These are phyloP conservation scores for Astrephomene gubernaculifera DNA, from an alignment of 139 green algal species.

Conservation along the genomic window DNA sequence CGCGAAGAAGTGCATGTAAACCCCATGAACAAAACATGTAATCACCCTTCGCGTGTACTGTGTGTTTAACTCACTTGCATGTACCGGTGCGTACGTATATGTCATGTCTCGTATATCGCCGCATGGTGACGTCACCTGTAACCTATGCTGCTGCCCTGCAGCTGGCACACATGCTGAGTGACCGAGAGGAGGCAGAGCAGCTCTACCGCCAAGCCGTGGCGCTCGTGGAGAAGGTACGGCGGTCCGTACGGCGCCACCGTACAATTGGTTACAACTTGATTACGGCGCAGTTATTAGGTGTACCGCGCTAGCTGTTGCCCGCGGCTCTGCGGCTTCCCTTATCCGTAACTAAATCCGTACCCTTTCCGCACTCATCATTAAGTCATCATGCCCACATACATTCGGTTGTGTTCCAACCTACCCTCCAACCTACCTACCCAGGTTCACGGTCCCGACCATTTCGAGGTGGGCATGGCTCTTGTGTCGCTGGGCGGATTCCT, in stretches of 20 bases:
- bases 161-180: constrained; percentile 15
- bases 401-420: too few relatives aligned
- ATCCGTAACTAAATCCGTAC: too few relatives aligned
- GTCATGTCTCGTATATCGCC: not conserved
- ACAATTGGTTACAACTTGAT: too few relatives aligned
- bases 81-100: not conserved
- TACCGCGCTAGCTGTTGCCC: too few relatives aligned
- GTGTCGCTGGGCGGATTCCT: not conserved
- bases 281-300: too few relatives aligned
- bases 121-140: too few relatives aligned
- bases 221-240: constrained; percentile 15
- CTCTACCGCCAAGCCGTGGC: constrained; percentile 11
- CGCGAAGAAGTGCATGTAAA: not conserved
- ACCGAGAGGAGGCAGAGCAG: constrained; percentile 14
- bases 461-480: not conserved
- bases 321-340: too few relatives aligned
- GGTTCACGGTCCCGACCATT: constrained; percentile 19
- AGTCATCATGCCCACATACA: too few relatives aligned
- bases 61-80: not conserved
- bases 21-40: not conserved
- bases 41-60: not conserved
- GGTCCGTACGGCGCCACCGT: not conserved
- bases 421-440: not conserved
- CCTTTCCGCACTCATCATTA: too few relatives aligned
- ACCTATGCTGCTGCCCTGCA: too few relatives aligned